Conservation (phyloP, 73 alveolate genomes). For the Blepharisma stoltei region DNA sequence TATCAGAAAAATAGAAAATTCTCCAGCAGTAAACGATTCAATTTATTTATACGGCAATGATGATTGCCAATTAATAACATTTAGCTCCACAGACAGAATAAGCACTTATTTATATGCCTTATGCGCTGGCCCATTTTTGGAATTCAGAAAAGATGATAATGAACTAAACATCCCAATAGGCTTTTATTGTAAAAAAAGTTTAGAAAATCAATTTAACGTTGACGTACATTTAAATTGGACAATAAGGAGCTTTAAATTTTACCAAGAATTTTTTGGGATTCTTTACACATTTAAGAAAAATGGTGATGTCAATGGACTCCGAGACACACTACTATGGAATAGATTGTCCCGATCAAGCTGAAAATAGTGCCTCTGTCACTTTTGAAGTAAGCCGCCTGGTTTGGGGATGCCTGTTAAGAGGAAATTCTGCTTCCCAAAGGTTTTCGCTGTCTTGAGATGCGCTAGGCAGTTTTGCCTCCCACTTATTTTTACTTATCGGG, state of each 20-base stretch:
- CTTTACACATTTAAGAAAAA: slow-evolving; percentile 83
- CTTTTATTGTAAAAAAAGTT: slow-evolving; percentile 59
- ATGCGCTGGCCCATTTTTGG: slow-evolving; percentile 59
- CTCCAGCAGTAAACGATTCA: too few species aligned
- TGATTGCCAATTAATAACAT: slow-evolving; percentile 16
- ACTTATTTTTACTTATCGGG: too few species aligned
- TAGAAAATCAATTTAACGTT: slow-evolving; percentile 52
- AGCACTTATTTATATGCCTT: slow-evolving; percentile 54
- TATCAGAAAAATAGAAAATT: too few species aligned
- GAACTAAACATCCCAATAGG: slow-evolving; percentile 43
- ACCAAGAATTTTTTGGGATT: slow-evolving; percentile 71
- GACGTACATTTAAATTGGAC: slow-evolving; percentile 69
- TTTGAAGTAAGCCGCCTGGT: too few species aligned
- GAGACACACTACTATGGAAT: too few species aligned
- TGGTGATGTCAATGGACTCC: too few species aligned
- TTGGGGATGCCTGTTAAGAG: too few species aligned
- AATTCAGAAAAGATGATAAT: not conserved
- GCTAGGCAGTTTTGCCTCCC: too few species aligned
- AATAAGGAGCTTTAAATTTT: slow-evolving; percentile 85
- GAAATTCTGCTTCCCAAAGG: slow-evolving; percentile 49
- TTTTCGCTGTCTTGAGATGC: too few species aligned
- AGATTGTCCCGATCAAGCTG: too few species aligned
- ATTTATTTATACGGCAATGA: not conserved
- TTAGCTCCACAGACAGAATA: slow-evolving; percentile 28
- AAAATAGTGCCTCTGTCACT: too few species aligned